Conservation (phyloP, 495 filamentous ascomycete species). For the Podospora didyma region DNA sequence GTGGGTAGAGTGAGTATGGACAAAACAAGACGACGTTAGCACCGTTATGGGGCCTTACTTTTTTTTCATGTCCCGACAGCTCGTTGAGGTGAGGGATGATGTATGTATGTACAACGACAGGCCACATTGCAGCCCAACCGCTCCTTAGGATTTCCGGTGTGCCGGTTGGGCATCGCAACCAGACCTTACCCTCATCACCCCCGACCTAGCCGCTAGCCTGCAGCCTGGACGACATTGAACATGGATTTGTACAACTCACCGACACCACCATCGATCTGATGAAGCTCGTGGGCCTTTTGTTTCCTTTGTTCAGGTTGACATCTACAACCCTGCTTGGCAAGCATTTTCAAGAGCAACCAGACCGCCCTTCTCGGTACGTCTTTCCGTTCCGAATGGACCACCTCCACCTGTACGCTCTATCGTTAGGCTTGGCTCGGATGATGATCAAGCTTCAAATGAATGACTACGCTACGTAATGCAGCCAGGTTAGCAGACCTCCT, state of each 20-base stretch:
- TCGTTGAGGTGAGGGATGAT: no score
- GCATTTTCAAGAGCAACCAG: not conserved
- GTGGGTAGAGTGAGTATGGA: no score
- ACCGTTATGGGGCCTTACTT: no score
- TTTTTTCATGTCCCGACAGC: not conserved
- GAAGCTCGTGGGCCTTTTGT: not conserved
- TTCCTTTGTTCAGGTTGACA: not conserved
- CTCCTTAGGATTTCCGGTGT: slow-evolving; percentile 11
- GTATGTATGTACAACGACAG: no score
- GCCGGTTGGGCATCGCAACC: slow-evolving; percentile 47
- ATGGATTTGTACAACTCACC: slow-evolving; percentile 48
- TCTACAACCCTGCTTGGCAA: not conserved
- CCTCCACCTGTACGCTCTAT: no score
- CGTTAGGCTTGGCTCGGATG: no score
- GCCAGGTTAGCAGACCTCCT: not conserved
- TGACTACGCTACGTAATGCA: not conserved
- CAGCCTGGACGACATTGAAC: slow-evolving; percentile 24
- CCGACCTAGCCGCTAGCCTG: slow-evolving; percentile 37
- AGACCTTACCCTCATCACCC: not conserved
- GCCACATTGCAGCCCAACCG: slow-evolving; percentile 36
- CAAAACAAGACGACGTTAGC: no score
- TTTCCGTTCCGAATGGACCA: no score
- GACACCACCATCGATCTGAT: slow-evolving; percentile 26
- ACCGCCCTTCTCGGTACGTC: no score
- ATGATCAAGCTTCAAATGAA: not conserved